phyloP scores from a whole-genome alignment of 441 rosid genomes.

The Arabidopsis lyrata region DNA sequence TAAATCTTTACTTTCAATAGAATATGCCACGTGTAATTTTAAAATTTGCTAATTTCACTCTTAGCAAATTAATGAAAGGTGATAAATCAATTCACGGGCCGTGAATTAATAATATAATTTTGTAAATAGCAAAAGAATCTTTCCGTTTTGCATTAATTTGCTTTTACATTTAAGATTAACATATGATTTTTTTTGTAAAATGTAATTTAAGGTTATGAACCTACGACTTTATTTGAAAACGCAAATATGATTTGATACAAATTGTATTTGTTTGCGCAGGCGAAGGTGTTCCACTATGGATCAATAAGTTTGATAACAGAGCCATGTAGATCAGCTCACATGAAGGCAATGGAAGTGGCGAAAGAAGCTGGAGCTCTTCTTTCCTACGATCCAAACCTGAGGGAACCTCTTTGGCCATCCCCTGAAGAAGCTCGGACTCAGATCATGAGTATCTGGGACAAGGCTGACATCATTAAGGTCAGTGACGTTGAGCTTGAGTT shows the following conservation, averaged over 20 bases:
- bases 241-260: neutral
- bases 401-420: conserved; percentile 58
- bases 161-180: neutral
- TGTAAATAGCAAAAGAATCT: no score
- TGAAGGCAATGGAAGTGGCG: conserved; percentile 59
- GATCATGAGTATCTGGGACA: conserved; percentile 60
- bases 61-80: neutral
- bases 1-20: neutral
- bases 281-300: conserved; percentile 57
- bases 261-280: conserved; percentile 39
- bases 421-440: conserved; percentile 53
- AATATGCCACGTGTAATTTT: no score
- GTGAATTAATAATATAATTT: no score
- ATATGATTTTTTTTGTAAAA: neutral
- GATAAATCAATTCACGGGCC: neutral
- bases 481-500: conserved; percentile 61
- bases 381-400: conserved; percentile 58
- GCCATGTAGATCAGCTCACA: conserved; percentile 58
- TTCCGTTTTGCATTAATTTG: neutral
- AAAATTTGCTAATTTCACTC: neutral
- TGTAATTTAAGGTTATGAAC: neutral
- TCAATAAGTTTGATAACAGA: conserved; percentile 62
- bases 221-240: neutral
- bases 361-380: conserved; percentile 55
- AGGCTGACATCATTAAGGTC: conserved; percentile 61